These are phyloP conservation scores for Candida dendrica DNA, from an alignment of 805 yeast species.

Conservation along the genomic window DNA sequence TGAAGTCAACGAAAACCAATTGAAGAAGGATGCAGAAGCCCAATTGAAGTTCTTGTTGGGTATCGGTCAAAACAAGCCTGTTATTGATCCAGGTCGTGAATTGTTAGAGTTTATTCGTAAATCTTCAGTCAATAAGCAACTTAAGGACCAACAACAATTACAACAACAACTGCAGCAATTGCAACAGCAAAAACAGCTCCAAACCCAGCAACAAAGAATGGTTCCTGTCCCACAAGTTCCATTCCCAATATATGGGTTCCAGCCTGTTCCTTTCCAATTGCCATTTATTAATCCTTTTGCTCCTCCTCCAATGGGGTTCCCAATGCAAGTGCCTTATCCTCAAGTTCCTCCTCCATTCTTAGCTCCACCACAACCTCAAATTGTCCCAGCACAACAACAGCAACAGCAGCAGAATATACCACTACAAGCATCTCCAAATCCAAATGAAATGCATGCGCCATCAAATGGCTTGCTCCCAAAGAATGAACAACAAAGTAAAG, in stretches of 20 bases:
- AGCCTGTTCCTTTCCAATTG: slow-evolving; percentile 14
- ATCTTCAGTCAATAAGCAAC: slow-evolving; percentile 28
- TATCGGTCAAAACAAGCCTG: slow-evolving; percentile 31
- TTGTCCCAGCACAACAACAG: slow-evolving; percentile 4
- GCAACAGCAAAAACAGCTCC: slow-evolving; percentile 4
- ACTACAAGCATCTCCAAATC: slow-evolving; percentile 26
- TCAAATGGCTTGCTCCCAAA: slow-evolving; percentile 22
- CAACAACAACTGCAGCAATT: slow-evolving; percentile 4
- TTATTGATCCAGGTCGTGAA: slow-evolving; percentile 70
- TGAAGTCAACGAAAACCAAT: slow-evolving; percentile 44
- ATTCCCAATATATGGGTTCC: slow-evolving; percentile 8
- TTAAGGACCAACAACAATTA: slow-evolving; percentile 7
- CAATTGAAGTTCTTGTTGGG: slow-evolving; percentile 62
- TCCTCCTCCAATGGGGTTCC: slow-evolving; percentile 5
- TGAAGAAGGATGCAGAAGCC: slow-evolving; percentile 56
- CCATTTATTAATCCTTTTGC: slow-evolving; percentile 15
- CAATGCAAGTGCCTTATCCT: slow-evolving; percentile 1
- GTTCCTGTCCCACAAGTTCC: slow-evolving; percentile 8
- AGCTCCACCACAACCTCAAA: neutral
- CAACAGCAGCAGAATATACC: slow-evolving; percentile 4
- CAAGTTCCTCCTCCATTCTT: slow-evolving; percentile 2
- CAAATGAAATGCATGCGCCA: slow-evolving; percentile 31
- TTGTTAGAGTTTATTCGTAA: slow-evolving; percentile 53
- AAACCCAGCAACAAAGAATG: slow-evolving; percentile 1
- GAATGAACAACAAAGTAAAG: slow-evolving; percentile 30